phyloP scores from a whole-genome alignment of 83 land plant genomes.

The Picea abies region DNA sequence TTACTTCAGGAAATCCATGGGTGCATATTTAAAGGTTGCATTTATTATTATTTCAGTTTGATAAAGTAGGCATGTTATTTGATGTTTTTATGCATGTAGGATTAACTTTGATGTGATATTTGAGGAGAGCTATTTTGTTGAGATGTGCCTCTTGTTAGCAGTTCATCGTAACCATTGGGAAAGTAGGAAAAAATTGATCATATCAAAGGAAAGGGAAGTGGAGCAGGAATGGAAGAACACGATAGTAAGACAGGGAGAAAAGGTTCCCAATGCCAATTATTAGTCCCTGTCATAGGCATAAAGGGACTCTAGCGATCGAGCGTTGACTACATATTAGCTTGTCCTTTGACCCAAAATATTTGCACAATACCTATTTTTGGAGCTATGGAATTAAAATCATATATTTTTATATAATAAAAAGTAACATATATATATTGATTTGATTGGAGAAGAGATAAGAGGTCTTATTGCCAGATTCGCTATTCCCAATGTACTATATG shows the following conservation, averaged over 20 bases:
- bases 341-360: too few relatives aligned
- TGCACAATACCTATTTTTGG: too few relatives aligned
- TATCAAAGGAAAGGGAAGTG: conserved; percentile 38
- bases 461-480: too few relatives aligned
- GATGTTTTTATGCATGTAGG: not conserved
- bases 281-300: not conserved
- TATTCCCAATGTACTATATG: too few relatives aligned
- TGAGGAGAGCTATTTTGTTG: conserved; percentile 14
- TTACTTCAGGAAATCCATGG: too few relatives aligned
- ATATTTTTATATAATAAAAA: too few relatives aligned
- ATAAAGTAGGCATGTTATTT: not conserved
- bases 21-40: not conserved
- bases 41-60: not conserved
- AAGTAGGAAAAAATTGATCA: conserved; percentile 68
- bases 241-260: conserved; percentile 33
- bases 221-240: conserved; percentile 54
- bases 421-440: too few relatives aligned
- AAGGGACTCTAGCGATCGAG: too few relatives aligned
- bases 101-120: not conserved
- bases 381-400: too few relatives aligned
- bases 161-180: conserved; percentile 40
- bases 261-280: not conserved
- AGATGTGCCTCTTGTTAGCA: conserved; percentile 24
- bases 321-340: too few relatives aligned
- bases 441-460: too few relatives aligned